These are phyloP conservation scores for Taxawa tesnikishii DNA, from an alignment of 2,329 filamentous ascomycete species.

Conservation along the genomic window DNA sequence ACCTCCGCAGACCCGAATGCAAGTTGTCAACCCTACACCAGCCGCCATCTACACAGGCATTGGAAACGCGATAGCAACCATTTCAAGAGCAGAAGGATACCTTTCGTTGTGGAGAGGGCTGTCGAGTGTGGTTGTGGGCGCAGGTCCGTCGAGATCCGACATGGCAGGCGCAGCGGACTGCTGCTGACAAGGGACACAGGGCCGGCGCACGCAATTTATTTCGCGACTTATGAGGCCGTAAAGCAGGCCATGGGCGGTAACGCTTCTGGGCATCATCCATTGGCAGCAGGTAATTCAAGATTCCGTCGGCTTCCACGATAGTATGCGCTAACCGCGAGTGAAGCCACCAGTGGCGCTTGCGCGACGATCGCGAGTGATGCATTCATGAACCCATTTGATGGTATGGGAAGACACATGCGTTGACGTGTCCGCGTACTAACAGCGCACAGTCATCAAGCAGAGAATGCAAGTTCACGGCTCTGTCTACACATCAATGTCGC, in stretches of 20 bases:
- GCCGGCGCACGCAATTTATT: conserved; percentile 94
- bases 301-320: conserved; percentile 1
- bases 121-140: conserved; percentile 90
- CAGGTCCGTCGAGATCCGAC: conserved; percentile 47
- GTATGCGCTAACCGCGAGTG: conserved; percentile 5
- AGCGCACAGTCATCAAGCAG: conserved; percentile 78
- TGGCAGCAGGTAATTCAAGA: conserved; percentile 64
- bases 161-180: conserved; percentile 6
- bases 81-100: conserved; percentile 79
- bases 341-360: conserved; percentile 83
- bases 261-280: conserved; percentile 75
- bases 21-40: conserved; percentile 76
- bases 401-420: conserved; percentile 37
- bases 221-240: conserved; percentile 93
- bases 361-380: conserved; percentile 96
- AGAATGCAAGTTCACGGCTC: conserved; percentile 98
- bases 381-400: conserved; percentile 98
- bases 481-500: conserved; percentile 72
- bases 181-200: conserved; percentile 41
- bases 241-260: conserved; percentile 96
- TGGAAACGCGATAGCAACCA: conserved; percentile 83
- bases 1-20: conserved; percentile 74
- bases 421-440: conserved; percentile 2
- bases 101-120: conserved; percentile 91
- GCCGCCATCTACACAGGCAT: conserved; percentile 79